Evolutionary conservation across 345 rosid genomes (phyloP).

Genomic region (Microthlaspi erraticum): DNA sequence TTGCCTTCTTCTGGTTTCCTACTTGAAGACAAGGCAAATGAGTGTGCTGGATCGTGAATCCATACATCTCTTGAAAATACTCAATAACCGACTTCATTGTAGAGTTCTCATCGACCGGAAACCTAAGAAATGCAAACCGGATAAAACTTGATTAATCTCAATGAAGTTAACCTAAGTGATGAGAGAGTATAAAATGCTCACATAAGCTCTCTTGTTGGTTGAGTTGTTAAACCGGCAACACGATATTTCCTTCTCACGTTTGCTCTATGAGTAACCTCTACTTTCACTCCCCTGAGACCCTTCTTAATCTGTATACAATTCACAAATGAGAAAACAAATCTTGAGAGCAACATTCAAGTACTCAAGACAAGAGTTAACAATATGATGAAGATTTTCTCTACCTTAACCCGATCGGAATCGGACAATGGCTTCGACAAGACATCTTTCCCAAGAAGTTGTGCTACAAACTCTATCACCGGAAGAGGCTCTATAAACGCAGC

Average conservation of each 20-base stretch:
- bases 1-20: slow-evolving; percentile 97
- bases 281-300: slow-evolving; percentile 96
- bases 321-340: neutral
- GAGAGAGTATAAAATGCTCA: slow-evolving; percentile 42
- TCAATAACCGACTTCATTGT: slow-evolving; percentile 97
- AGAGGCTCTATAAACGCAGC: slow-evolving; percentile 99
- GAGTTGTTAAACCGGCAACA: slow-evolving; percentile 97
- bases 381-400: slow-evolving; percentile 32
- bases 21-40: slow-evolving; percentile 99
- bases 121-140: slow-evolving; percentile 52
- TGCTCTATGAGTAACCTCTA: slow-evolving; percentile 95
- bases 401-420: slow-evolving; percentile 97
- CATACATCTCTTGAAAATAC: slow-evolving; percentile 98
- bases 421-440: slow-evolving; percentile 76
- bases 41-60: slow-evolving; percentile 85
- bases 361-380: neutral
- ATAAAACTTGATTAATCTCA: neutral
- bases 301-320: slow-evolving; percentile 68
- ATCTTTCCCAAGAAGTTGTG: slow-evolving; percentile 87
- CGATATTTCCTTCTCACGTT: slow-evolving; percentile 93
- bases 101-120: slow-evolving; percentile 93
- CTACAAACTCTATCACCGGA: slow-evolving; percentile 93
- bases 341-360: neutral
- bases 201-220: slow-evolving; percentile 97
- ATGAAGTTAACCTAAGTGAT: neutral